These are phyloP conservation scores for Phytophthora tentaculata DNA, from an alignment of 352 stramenopile genomes.

Conservation along the genomic window DNA sequence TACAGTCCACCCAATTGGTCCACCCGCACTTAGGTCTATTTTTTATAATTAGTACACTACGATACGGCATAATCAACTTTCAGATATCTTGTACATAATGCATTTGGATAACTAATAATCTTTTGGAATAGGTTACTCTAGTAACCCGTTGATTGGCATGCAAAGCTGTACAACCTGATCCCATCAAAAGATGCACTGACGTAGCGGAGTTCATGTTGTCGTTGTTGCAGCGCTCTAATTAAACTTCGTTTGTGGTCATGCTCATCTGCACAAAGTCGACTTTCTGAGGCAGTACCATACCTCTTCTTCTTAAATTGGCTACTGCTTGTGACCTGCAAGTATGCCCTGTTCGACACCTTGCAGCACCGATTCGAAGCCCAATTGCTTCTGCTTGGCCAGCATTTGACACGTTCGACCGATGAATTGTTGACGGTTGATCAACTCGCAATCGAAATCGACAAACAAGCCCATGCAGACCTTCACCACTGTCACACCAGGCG, in stretches of 20 bases:
- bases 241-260: not conserved
- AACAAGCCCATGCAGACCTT: constrained; percentile 13
- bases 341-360: constrained; percentile 1
- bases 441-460: not conserved
- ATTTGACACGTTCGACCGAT: not conserved
- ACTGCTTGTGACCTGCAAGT: not conserved
- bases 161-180: not conserved
- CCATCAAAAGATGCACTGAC: constrained; percentile 3
- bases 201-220: constrained; percentile 2
- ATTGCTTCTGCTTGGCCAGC: constrained; percentile 1
- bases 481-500: not conserved
- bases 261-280: no score
- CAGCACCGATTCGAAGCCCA: constrained; percentile 6
- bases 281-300: constrained; percentile 1
- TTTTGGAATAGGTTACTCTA: no score
- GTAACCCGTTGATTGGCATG: no score
- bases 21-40: not conserved
- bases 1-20: not conserved
- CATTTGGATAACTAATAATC: no score
- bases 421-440: constrained; percentile 1
- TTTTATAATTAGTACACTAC: not conserved
- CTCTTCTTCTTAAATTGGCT: no score
- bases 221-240: constrained; percentile 2
- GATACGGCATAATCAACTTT: not conserved
- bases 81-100: no score